These are phyloP conservation scores for Penstemon davidsonii DNA, from an alignment of 257 asterid genomes.

Conservation along the genomic window DNA sequence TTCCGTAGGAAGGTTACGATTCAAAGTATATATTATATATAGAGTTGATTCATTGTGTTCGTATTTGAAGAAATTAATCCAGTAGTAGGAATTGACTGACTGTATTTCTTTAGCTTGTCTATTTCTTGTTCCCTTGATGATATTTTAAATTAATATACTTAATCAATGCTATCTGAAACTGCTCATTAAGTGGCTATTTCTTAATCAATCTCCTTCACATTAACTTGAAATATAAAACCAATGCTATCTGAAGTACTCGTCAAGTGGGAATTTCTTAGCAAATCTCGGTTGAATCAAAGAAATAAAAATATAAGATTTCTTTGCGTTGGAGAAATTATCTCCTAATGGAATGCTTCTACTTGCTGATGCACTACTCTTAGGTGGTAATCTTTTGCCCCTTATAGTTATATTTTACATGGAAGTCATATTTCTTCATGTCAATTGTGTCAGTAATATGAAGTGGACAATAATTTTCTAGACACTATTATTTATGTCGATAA, in stretches of 20 bases:
- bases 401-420: neutral
- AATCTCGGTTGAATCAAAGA: neutral
- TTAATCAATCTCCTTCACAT: neutral
- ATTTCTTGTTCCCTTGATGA: neutral
- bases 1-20: too few relatives aligned
- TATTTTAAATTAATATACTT: neutral
- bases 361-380: neutral
- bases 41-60: too few relatives aligned
- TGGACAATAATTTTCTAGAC: neutral
- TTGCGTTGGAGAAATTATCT: neutral
- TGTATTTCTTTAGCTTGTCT: too few relatives aligned
- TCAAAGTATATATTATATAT: too few relatives aligned
- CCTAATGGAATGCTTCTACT: neutral
- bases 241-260: neutral
- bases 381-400: neutral
- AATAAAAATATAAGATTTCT: neutral
- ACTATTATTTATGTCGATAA: conserved; percentile 10
- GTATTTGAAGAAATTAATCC: too few relatives aligned
- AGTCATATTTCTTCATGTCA: neutral
- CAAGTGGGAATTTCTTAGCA: neutral
- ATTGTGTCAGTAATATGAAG: conserved; percentile 1
- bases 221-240: neutral
- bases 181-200: neutral
- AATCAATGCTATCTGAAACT: conserved; percentile 14
- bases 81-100: too few relatives aligned